Evolutionary conservation across 306 rosid species (phyloP), one percentile per base, ranked within the genome.

Genomic region (Trifolium repens): DNA sequence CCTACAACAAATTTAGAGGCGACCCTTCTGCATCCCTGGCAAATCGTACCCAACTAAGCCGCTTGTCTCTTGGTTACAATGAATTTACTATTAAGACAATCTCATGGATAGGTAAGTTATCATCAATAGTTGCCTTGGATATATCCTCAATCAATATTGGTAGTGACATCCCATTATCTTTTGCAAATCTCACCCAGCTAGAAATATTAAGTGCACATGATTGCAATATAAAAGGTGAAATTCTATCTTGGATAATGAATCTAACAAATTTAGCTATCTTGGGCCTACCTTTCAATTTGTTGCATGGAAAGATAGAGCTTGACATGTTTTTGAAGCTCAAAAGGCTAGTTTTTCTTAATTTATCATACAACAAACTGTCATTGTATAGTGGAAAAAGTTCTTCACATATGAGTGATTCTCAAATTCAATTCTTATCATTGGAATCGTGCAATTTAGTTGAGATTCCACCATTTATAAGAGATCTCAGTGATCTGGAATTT

Each of bases 181-280:
- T 72, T 42, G 30, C 44, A 2, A 75, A 75, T 67, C 79, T 75
- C 79, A 64, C 54, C 4, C 66, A 37, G 6, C 32, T 75, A 3
- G 0, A 1, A 6, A 0, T 2, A 2, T 34, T 74, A 19, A 0
- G 0, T 9, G 4, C n/a, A 10, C 0, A 0, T 1, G 0, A 2
- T 9, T 11, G 10, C 37, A 16, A 46, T 43, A n/a, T 77, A n/a
- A 49, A 50, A 2, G 82, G 78, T 13, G 16, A 63, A 71, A 53
- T 79, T 62, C 73, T 78, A 50, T 53, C 47, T n/a, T 52, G 67
- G 49, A 53, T 72, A 7, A 65, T 42, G 72, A 79, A 79, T 40
- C 9, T 72, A 22, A 64, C 78, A n/a, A 50, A 61, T 27, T 68
- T 80, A 15, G 1, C 0, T 46, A 0, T 0, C 4, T 17, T 76